These are phyloP conservation scores for Areca catechu DNA, from an alignment of 176 grass and related monocot species.

Conservation along the genomic window DNA sequence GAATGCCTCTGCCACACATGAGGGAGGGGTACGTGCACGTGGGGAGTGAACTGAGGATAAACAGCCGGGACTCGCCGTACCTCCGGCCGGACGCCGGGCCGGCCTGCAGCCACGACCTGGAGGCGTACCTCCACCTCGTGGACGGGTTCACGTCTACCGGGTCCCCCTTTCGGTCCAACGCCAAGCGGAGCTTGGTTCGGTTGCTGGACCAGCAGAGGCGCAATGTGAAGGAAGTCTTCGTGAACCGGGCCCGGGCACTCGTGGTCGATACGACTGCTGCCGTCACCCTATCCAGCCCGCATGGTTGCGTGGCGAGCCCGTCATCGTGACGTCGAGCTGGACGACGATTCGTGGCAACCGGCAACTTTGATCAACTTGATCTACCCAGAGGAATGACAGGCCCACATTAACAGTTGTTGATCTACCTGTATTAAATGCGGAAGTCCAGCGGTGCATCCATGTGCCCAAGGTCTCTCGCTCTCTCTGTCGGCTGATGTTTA, in stretches of 20 bases:
- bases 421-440: no score
- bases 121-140: constrained; percentile 87
- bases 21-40: constrained; percentile 55
- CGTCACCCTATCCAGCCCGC: background rate
- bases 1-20: constrained; percentile 31
- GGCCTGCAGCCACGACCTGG: constrained; percentile 73
- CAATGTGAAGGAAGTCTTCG: constrained; percentile 75
- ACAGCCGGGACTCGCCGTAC: constrained; percentile 65
- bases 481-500: no score
- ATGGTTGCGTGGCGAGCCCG: background rate
- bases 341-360: no score
- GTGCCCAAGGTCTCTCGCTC: no score
- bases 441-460: no score
- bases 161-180: constrained; percentile 53
- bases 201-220: constrained; percentile 56
- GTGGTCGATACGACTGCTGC: constrained; percentile 42
- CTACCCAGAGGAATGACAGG: no score
- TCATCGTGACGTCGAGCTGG: background rate
- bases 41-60: constrained; percentile 57
- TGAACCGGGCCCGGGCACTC: constrained; percentile 48
- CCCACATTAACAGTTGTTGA: no score
- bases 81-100: constrained; percentile 55
- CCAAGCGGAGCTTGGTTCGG: constrained; percentile 51
- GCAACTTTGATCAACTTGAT: no score
- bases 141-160: constrained; percentile 79